Evolutionary conservation across 306 rosid species (phyloP).

Genomic region (Fragaria vesca): DNA sequence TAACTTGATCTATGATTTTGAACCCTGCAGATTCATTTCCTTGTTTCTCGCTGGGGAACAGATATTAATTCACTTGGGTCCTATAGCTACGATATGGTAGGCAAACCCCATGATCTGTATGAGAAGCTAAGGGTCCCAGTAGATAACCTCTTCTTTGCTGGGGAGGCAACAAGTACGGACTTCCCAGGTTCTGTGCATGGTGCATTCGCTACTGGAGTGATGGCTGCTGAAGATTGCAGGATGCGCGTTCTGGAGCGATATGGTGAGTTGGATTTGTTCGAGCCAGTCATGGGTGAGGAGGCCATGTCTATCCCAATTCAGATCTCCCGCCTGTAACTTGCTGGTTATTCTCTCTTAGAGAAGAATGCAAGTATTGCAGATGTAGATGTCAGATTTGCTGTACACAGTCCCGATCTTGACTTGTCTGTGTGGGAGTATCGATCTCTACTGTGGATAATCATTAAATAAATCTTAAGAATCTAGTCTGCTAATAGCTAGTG

Average conservation of each 20-base stretch:
- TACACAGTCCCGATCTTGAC: background rate
- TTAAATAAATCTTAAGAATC: background rate
- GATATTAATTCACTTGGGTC: constrained; percentile 83
- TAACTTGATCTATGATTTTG: constrained; percentile 2
- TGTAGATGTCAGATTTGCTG: constrained; percentile 7
- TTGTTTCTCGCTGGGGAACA: constrained; percentile 95
- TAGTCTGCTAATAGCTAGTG: background rate
- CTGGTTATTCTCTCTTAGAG: background rate
- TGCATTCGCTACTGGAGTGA: constrained; percentile 78
- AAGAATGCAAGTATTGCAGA: background rate
- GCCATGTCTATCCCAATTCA: constrained; percentile 61
- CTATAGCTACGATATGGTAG: constrained; percentile 85
- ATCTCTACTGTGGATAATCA: background rate
- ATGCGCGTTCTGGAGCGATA: constrained; percentile 95
- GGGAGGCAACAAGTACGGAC: constrained; percentile 83
- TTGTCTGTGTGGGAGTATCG: constrained; percentile 1
- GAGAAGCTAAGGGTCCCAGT: constrained; percentile 91
- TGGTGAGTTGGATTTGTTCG: constrained; percentile 82
- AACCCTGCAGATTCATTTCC: constrained; percentile 72
- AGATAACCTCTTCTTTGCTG: constrained; percentile 95
- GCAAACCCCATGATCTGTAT: constrained; percentile 84
- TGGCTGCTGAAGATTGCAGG: constrained; percentile 99
- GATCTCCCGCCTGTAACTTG: constrained; percentile 78
- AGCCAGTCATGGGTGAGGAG: constrained; percentile 80
- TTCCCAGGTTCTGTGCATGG: constrained; percentile 96